Conservation (phyloP, 306 rosid genomes). For the Alnus glutinosa region DNA sequence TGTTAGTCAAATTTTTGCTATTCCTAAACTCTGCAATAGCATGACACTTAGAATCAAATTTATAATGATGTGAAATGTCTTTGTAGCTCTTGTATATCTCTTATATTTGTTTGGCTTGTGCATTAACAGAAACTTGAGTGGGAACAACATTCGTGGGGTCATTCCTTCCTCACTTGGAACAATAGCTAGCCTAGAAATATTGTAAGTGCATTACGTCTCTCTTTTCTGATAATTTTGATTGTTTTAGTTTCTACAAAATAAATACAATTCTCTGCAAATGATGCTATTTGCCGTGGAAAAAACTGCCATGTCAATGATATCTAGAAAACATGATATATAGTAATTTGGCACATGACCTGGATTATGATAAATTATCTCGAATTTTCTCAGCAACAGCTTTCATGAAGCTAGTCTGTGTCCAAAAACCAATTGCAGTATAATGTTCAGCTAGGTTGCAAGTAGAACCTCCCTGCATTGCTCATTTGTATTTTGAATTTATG, state of each 20-base stretch:
- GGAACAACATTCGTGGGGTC: conserved; percentile 72
- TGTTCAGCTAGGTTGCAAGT: neutral
- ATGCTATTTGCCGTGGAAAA: neutral
- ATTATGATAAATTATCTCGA: neutral
- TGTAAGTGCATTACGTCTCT: conserved; percentile 59
- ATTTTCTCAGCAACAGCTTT: neutral
- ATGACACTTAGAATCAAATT: neutral
- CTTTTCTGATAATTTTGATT: conserved; percentile 1
- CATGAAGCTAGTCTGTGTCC: neutral
- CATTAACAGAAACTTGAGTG: conserved; percentile 80
- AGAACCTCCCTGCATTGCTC: neutral
- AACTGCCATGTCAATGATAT: neutral
- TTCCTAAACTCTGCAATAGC: neutral
- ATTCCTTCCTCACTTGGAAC: conserved; percentile 84
- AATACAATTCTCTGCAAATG: neutral
- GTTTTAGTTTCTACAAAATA: neutral
- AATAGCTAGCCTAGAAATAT: conserved; percentile 59
- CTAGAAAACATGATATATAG: neutral
- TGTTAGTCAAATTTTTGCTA: neutral
- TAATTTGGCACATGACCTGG: neutral
- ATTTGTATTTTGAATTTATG: neutral
- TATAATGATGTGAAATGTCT: neutral
- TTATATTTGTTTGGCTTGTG: neutral
- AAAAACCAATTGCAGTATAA: neutral
- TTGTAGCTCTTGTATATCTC: conserved; percentile 6